These are phyloP conservation scores for Lodderomyces parapsilosis DNA, from an alignment of 1,139 yeast species.

Conservation along the genomic window DNA sequence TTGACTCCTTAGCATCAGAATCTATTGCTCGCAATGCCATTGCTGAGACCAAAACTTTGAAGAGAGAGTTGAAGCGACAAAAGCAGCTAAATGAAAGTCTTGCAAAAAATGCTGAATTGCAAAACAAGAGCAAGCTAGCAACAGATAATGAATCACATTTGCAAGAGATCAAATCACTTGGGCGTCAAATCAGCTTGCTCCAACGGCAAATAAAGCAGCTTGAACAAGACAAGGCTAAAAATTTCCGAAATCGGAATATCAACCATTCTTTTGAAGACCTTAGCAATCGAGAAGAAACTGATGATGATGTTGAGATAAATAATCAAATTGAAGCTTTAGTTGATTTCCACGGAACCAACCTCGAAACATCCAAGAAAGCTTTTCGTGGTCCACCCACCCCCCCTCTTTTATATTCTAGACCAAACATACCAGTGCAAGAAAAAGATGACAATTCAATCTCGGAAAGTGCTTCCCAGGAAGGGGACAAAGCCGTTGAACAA, in stretches of 20 bases:
- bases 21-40: conserved; percentile 35
- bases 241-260: background rate
- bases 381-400: conserved; percentile 24
- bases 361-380: too few relatives aligned
- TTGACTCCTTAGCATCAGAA: conserved; percentile 34
- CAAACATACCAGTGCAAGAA: background rate
- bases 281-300: background rate
- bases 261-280: conserved; percentile 8
- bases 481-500: background rate
- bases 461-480: background rate
- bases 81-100: background rate
- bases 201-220: conserved; percentile 10
- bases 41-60: conserved; percentile 28
- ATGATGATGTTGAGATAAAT: background rate
- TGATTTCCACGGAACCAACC: too few relatives aligned
- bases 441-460: background rate
- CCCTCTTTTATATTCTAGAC: conserved; percentile 13
- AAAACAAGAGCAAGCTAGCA: conserved; percentile 7
- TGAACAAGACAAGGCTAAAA: conserved; percentile 8
- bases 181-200: conserved; percentile 27
- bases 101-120: background rate
- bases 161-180: conserved; percentile 19
- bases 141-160: conserved; percentile 17
- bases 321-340: background rate
- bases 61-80: conserved; percentile 18